Conservation (phyloP, 1,139 yeast genomes). For the Pneumocystis canis region DNA sequence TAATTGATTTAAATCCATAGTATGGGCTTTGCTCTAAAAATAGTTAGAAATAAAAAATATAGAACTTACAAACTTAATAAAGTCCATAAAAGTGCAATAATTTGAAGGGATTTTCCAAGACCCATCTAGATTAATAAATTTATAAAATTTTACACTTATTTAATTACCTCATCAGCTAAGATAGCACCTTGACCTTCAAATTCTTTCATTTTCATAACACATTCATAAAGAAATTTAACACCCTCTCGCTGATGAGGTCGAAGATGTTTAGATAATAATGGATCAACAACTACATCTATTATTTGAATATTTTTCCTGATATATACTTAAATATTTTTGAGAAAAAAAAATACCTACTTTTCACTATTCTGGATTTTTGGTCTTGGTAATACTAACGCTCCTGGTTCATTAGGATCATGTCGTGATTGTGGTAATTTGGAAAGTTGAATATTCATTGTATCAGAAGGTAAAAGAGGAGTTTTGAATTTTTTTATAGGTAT, state of each 20-base stretch:
- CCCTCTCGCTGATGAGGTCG: constrained; percentile 84
- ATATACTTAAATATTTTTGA: constrained; percentile 4
- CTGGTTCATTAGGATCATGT: constrained; percentile 29
- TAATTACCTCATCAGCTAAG: constrained; percentile 58
- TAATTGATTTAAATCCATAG: constrained; percentile 28
- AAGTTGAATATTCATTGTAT: neutral
- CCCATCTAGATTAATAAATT: constrained; percentile 43
- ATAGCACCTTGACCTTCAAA: constrained; percentile 57
- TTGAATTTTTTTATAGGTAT: neutral
- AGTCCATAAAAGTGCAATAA: constrained; percentile 76
- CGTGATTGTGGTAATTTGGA: constrained; percentile 23
- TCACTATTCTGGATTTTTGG: constrained; percentile 15
- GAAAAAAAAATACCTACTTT: constrained; percentile 12
- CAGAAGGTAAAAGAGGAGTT: neutral
- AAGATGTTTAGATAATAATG: constrained; percentile 38
- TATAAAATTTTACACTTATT: neutral
- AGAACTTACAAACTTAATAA: constrained; percentile 29
- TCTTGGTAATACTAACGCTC: constrained; percentile 36
- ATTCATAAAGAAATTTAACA: constrained; percentile 61
- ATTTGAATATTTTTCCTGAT: constrained; percentile 8
- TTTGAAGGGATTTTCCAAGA: constrained; percentile 78
- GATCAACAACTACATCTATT: constrained; percentile 58
- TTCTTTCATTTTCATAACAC: constrained; percentile 50
- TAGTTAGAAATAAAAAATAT: neutral
- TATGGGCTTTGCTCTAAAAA: constrained; percentile 45